A percentile compares a stretch with the other conserved stretches of the same genome.
Evolutionary conservation across 2,329 filamentous ascomycete species (phyloP).

Genomic region (Fusarium succisae): DNA sequence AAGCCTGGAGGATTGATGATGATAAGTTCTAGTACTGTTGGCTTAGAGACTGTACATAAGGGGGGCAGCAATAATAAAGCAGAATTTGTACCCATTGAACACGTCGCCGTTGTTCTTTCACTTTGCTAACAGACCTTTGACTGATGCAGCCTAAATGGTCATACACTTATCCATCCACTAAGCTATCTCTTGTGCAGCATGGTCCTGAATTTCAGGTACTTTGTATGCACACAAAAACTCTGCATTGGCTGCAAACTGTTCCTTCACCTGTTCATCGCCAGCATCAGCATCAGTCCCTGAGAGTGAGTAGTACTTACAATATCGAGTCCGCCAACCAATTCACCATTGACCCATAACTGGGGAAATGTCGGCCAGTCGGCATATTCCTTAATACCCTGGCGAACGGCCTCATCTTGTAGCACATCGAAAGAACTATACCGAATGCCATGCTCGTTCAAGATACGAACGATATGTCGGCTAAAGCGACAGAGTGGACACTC

Average conservation of each 20-base stretch:
- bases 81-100: accelerated
- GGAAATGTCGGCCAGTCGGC: no score
- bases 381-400: no score
- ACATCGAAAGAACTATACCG: no score
- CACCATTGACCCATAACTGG: no score
- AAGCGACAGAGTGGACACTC: no score
- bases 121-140: accelerated
- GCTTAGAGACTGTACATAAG: accelerated
- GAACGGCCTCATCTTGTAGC: no score
- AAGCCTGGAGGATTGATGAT: background rate
- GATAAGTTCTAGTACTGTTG: background rate
- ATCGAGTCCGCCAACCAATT: no score
- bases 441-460: no score
- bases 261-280: background rate
- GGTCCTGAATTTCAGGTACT: accelerated
- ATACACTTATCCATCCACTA: accelerated
- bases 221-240: background rate
- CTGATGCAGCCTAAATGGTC: accelerated
- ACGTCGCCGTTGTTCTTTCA: accelerated
- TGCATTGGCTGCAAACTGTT: background rate
- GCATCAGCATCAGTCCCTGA: no score
- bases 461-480: no score
- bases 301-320: no score
- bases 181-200: accelerated
- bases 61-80: accelerated